Conservation (phyloP, 768 basidiomycete species). For the Cystofilobasidium macerans region DNA sequence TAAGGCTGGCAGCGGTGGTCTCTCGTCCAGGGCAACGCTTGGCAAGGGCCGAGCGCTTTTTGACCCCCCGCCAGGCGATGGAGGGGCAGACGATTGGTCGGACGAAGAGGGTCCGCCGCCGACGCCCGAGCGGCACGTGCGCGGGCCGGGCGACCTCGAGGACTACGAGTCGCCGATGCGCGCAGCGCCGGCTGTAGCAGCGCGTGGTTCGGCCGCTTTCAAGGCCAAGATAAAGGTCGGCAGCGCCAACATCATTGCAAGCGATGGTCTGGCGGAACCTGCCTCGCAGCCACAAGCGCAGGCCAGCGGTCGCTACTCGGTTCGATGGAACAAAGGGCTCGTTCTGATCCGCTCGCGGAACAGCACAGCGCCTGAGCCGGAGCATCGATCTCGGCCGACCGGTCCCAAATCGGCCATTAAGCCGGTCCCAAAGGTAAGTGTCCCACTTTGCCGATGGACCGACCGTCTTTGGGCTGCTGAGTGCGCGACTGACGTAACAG, state of each 20-base stretch:
- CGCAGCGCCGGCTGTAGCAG: no score
- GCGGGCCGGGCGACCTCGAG: constrained; percentile 36
- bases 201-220: no score
- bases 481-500: no score
- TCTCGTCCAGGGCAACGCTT: not conserved
- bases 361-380: not conserved
- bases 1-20: constrained; percentile 8
- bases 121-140: constrained; percentile 26
- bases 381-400: not conserved
- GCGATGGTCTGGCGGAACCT: not conserved
- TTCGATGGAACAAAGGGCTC: constrained; percentile 38
- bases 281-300: not conserved
- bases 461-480: no score
- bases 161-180: constrained; percentile 33
- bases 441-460: no score
- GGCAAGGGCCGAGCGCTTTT: constrained; percentile 16
- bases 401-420: not conserved
- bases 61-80: not conserved
- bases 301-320: constrained; percentile 21
- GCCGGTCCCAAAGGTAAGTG: not conserved
- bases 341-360: constrained; percentile 30
- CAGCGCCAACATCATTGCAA: constrained; percentile 28
- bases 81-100: constrained; percentile 29
- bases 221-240: not conserved
- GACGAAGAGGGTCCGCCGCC: constrained; percentile 21